phyloP scores from a whole-genome alignment of 1,284 basidiomycete genomes.

The Xerocomus amazonicus region DNA sequence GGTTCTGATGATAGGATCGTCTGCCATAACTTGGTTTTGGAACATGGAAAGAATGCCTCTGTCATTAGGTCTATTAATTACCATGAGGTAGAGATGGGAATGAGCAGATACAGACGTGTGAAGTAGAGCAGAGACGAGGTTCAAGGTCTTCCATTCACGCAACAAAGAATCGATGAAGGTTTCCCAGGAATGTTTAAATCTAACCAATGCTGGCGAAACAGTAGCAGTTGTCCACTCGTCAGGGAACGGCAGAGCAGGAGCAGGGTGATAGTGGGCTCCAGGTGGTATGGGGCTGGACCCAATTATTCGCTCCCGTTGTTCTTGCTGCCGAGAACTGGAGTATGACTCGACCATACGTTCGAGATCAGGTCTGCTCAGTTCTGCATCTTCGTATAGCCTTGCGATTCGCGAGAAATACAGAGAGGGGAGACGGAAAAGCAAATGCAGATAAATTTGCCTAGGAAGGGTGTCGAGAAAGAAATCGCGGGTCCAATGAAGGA shows the following conservation, averaged over 20 bases:
- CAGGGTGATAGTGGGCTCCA: conserved; percentile 17
- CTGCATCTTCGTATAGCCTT: conserved; percentile 68
- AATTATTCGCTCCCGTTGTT: conserved; percentile 16
- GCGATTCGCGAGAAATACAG: conserved; percentile 73
- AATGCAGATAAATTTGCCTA: conserved; percentile 56
- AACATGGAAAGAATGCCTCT: conserved; percentile 76
- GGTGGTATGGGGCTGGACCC: conserved; percentile 31
- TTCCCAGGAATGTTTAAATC: conserved; percentile 73
- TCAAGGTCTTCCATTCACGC: conserved; percentile 75
- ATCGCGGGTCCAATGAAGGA: conserved; percentile 23
- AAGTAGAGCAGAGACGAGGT: conserved; percentile 68
- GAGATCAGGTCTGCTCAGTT: conserved; percentile 69
- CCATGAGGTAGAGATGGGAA: background rate
- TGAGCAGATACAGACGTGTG: conserved; percentile 50
- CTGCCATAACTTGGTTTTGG: conserved; percentile 56
- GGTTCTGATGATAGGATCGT: conserved; percentile 64
- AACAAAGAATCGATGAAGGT: conserved; percentile 64
- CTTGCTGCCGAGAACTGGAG: conserved; percentile 12
- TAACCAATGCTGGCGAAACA: conserved; percentile 56
- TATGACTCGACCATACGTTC: conserved; percentile 60
- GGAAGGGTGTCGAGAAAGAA: conserved; percentile 48
- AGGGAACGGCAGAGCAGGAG: conserved; percentile 47
- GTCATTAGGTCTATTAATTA: background rate
- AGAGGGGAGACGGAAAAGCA: conserved; percentile 65
- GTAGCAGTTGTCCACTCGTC: conserved; percentile 59